Evolutionary conservation across 2,329 filamentous ascomycete genomes (phyloP).

Genomic region (Phyllosticta citriasiana): DNA sequence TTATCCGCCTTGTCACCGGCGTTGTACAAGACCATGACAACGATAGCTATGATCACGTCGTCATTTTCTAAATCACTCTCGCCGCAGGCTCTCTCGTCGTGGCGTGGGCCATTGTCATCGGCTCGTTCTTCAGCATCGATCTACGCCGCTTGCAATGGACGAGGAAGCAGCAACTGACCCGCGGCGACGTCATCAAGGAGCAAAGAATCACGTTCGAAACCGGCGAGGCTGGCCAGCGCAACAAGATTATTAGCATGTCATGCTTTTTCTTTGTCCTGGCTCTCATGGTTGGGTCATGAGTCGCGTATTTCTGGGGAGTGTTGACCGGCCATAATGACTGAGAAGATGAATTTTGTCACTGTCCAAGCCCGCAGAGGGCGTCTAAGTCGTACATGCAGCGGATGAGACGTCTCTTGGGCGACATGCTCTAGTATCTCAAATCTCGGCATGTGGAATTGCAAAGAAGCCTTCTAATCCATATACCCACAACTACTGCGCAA

Average conservation of each 20-base stretch:
- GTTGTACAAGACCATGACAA: conserved; percentile 49
- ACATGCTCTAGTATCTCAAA: too few relatives aligned
- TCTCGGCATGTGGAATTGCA: too few relatives aligned
- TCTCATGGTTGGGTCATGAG: conserved; percentile 44
- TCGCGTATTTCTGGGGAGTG: conserved; percentile 51
- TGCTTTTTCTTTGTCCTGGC: conserved; percentile 37
- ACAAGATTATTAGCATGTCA: conserved; percentile 27
- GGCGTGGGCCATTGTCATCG: conserved; percentile 29
- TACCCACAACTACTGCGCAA: too few relatives aligned
- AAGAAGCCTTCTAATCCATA: too few relatives aligned
- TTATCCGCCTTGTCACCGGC: conserved; percentile 47
- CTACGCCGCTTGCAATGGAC: conserved; percentile 49
- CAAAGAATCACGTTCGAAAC: conserved; percentile 33
- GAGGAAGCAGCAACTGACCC: conserved; percentile 40
- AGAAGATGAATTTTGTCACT: too few relatives aligned
- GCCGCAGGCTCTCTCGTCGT: conserved; percentile 41
- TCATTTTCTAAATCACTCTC: conserved; percentile 47
- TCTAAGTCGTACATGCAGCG: too few relatives aligned
- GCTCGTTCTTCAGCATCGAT: conserved; percentile 32
- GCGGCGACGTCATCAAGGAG: conserved; percentile 35
- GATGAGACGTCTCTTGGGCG: too few relatives aligned
- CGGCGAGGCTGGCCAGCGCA: conserved; percentile 27
- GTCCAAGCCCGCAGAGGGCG: too few relatives aligned
- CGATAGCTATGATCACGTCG: conserved; percentile 46
- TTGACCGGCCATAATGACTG: conserved; percentile 37